These are phyloP conservation scores for Tolypocladium ovalisporum DNA, from an alignment of 2,329 filamentous ascomycete species.

Conservation along the genomic window DNA sequence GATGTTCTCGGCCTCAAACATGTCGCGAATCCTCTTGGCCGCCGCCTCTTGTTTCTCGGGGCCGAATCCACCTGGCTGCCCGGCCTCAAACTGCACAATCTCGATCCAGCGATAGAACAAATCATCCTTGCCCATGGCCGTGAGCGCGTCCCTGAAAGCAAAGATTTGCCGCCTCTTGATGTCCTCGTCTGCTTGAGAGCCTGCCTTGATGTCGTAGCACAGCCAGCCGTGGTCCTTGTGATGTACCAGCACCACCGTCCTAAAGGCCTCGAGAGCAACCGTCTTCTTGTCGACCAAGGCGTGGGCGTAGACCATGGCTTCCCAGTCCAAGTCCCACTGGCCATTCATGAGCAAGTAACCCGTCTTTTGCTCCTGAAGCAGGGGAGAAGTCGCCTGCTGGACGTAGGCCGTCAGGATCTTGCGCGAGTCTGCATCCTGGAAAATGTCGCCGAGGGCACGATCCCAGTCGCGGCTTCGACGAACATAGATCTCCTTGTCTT, in stretches of 20 bases:
- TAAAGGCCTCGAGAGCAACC: constrained; percentile 54
- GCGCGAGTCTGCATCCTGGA: constrained; percentile 37
- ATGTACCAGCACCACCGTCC: constrained; percentile 58
- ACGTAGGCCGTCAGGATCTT: constrained; percentile 52
- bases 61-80: constrained; percentile 67
- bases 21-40: constrained; percentile 60
- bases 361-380: constrained; percentile 64
- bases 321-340: constrained; percentile 83
- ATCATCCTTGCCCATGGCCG: constrained; percentile 70
- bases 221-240: constrained; percentile 59
- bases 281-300: constrained; percentile 54
- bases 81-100: constrained; percentile 79
- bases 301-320: constrained; percentile 65
- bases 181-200: constrained; percentile 43
- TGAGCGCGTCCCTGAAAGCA: constrained; percentile 66
- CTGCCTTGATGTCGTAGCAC: constrained; percentile 46
- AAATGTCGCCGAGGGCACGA: constrained; percentile 41
- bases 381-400: constrained; percentile 55
- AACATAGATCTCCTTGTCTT: constrained; percentile 70
- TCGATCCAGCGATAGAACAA: constrained; percentile 91
- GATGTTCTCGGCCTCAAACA: constrained; percentile 67
- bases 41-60: constrained; percentile 60
- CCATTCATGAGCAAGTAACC: constrained; percentile 78
- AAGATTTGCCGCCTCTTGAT: constrained; percentile 64
- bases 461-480: constrained; percentile 69